Percentiles rank a stretch among this genome's conserved stretches.
Evolutionary conservation across 192 early-diverging fungal genomes (phyloP).

Genomic region (Coemansia sp.): DNA sequence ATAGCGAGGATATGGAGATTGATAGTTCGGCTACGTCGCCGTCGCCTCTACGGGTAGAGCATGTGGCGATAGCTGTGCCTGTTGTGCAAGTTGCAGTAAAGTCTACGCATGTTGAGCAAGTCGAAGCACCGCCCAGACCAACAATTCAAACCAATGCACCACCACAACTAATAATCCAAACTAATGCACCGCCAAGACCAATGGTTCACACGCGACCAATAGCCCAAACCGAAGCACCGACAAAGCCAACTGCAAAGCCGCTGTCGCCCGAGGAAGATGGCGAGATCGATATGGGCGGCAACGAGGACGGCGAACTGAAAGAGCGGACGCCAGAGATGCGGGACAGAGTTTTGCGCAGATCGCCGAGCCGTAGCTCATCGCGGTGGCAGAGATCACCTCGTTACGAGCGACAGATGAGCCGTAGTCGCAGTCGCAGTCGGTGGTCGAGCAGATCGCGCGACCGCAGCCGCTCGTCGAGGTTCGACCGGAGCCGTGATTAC

Average conservation of each 20-base stretch:
- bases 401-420: background rate
- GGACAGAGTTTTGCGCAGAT: background rate
- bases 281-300: slow-evolving; percentile 28
- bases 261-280: slow-evolving; percentile 28
- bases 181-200: slow-evolving; percentile 1
- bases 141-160: background rate
- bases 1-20: slow-evolving; percentile 45
- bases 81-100: background rate
- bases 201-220: background rate
- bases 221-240: background rate
- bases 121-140: background rate
- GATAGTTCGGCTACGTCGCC: slow-evolving; percentile 25
- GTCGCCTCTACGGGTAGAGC: background rate
- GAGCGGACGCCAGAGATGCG: background rate
- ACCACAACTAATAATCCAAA: background rate
- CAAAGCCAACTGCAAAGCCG: slow-evolving; percentile 1
- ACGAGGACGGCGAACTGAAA: slow-evolving; percentile 31
- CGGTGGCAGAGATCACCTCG: slow-evolving; percentile 2
- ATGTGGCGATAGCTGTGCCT: background rate
- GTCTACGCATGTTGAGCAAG: background rate
- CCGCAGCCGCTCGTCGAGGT: slow-evolving; percentile 13
- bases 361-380: slow-evolving; percentile 2
- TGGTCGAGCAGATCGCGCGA: slow-evolving; percentile 12
- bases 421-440: slow-evolving; percentile 11
- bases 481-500: background rate